Base-by-base conservation (phyloP, 2,329 filamentous ascomycete species). In the Zasmidium citrigriseum region DNA sequence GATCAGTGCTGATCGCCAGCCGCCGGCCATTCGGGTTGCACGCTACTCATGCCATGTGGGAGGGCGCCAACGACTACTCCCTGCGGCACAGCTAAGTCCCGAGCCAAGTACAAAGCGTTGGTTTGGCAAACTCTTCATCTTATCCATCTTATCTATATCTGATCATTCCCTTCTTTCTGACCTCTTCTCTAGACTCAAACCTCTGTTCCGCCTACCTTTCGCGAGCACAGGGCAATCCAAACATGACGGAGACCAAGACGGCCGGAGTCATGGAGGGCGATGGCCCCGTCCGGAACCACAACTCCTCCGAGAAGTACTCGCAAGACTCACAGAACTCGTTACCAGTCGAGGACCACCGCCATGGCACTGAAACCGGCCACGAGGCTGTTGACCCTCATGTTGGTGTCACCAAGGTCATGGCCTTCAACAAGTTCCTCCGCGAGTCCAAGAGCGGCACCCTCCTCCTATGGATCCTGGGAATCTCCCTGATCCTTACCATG, bases 401-500 rank as follows among this genome's bases (percentile, higher is more conserved):
- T 18, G 63, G 65, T 21, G 58, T 67, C 25, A 63, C 51, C 41
- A 66, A 64, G 52, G 67, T 70, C 46, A 64, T 70, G 56, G 64
- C 67, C 21, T 71, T 70, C 58, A 70, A 69, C 58, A 64, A 65
- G 46, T 63, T 65, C 11, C 56, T 70, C 10, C 64, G 68, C 45
- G 61, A 66, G 7, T 71, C 68, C 5, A 65, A 62, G 21, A 58
- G 57, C 1, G 69, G 68, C 7, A 65, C 56, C 14, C 46, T 58
- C 4, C 49, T 71, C 4, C 62, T 67, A 29, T 65, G 52, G 21
- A 47, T 64, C 2, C 65, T 71, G 14, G 61, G 53, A 14, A 50
- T 59, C 29, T 71, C 68, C 5, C 57, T 70, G 24, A 59, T 61
- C 2, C 54, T 70, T 16, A 70, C 68, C 3, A 71, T 71, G 69